Conservation (phyloP, 73 alveolate species). For the Paramecium primaurelia region DNA sequence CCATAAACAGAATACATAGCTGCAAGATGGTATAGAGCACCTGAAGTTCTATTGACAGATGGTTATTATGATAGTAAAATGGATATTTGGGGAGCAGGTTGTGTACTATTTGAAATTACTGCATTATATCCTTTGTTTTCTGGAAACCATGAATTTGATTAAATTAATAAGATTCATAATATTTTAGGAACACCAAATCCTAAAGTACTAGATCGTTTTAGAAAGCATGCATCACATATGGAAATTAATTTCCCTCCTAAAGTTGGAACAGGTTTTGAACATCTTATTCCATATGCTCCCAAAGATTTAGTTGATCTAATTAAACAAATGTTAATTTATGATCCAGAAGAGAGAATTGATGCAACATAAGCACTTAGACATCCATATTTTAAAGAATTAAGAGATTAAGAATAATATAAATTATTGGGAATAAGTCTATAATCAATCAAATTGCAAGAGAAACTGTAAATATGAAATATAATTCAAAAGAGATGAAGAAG, state of each 20-base stretch:
- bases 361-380: conserved; percentile 86
- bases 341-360: conserved; percentile 89
- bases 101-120: conserved; percentile 91
- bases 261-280: conserved; percentile 72
- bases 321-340: conserved; percentile 71
- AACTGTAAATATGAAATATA: background rate
- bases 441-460: conserved; percentile 16
- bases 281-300: conserved; percentile 69
- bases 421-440: background rate
- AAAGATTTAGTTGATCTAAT: conserved; percentile 70
- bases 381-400: conserved; percentile 79
- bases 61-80: conserved; percentile 92
- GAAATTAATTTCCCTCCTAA: conserved; percentile 70
- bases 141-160: conserved; percentile 90
- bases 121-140: conserved; percentile 90
- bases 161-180: conserved; percentile 81
- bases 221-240: conserved; percentile 78
- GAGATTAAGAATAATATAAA: conserved; percentile 24
- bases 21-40: conserved; percentile 88
- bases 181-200: conserved; percentile 79
- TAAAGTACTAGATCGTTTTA: conserved; percentile 67
- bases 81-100: conserved; percentile 98
- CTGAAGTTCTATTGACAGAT: conserved; percentile 84
- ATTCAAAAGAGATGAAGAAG: conserved; percentile 38
- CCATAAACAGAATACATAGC: conserved; percentile 94